Evolutionary conservation across 345 rosid genomes (phyloP), one percentile per base, ranked within the genome.

Genomic region (Punica granatum): DNA sequence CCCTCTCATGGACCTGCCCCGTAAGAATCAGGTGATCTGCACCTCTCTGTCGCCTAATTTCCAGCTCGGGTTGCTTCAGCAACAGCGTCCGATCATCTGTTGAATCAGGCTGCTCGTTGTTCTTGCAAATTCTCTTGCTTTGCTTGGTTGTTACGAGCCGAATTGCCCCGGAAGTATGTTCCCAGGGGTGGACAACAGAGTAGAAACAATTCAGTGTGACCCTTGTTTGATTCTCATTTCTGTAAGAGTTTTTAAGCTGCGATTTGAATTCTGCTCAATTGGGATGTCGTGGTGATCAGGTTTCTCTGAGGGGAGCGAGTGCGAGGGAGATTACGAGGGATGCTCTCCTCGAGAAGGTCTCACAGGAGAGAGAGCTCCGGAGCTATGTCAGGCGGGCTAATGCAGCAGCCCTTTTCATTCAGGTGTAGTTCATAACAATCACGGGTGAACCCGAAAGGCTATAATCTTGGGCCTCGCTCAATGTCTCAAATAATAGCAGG

Each of bases 281-380:
- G 63, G 21, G 69, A 48, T 33, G 19, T 70, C 69, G 74, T 33
- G 54, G 30, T 44, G 49, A 8, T 78, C 72, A 94, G 99, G 99
- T 94, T 7, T 94, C 96, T 6, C 81, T 91, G 60, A 88, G 99
- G 74, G 97, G 99, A 33, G 96, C 96, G 41, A 94, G 99, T 67
- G 84, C 81, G 9, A 88, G 69, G 77, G 97, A 93, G 82, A 90
- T 93, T 37, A 83, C 97, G 21, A 82, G 99, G 65, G 95, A 89
- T 68, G 99, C 91, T 28, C 92, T 94, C 65, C 88, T 94, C 43
- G 95, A 88, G 74, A 88, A 86, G 78, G 92, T 94, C 56, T 83
- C 87, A 0, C 90, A 84, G 53, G 92, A 89, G 71, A 81, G 99
- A 75, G 91, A 89, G 90, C 80, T 83, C 30, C 96, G 99, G 34